Evolutionary conservation across 768 basidiomycete genomes (phyloP).

Genomic region (Podaxis carcinomalis): DNA sequence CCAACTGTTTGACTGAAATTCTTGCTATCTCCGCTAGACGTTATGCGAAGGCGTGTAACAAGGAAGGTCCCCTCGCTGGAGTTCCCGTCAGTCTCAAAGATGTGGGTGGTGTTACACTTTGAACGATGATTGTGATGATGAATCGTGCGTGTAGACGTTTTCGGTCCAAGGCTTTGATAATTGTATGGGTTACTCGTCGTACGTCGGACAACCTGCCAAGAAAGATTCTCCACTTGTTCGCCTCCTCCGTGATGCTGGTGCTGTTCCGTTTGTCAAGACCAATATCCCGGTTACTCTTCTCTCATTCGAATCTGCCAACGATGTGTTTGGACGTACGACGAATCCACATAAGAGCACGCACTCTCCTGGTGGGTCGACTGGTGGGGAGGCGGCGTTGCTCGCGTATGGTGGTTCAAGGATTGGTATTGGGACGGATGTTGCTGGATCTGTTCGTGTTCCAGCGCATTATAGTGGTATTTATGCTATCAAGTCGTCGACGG

Average conservation of each 20-base stretch:
- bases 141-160: slow-evolving; percentile 31
- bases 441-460: slow-evolving; percentile 63
- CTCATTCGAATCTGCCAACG: slow-evolving; percentile 53
- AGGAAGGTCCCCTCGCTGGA: slow-evolving; percentile 46
- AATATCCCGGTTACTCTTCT: slow-evolving; percentile 56
- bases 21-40: slow-evolving; percentile 38
- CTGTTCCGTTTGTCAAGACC: slow-evolving; percentile 67
- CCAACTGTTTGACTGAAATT: slow-evolving; percentile 62
- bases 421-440: slow-evolving; percentile 68
- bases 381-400: slow-evolving; percentile 63
- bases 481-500: slow-evolving; percentile 46
- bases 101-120: slow-evolving; percentile 20
- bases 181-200: slow-evolving; percentile 55
- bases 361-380: slow-evolving; percentile 62
- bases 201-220: slow-evolving; percentile 38
- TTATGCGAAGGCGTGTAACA: slow-evolving; percentile 30
- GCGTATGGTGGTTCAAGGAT: slow-evolving; percentile 57
- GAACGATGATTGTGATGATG: background rate
- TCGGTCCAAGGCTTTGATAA: slow-evolving; percentile 53
- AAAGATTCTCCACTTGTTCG: slow-evolving; percentile 47
- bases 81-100: slow-evolving; percentile 62
- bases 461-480: slow-evolving; percentile 64
- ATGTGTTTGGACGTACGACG: slow-evolving; percentile 53
- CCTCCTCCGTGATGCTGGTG: slow-evolving; percentile 57
- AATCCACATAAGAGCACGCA: slow-evolving; percentile 58